Conservation (phyloP, 2,329 filamentous ascomycete genomes). For the Alternaria solani region DNA sequence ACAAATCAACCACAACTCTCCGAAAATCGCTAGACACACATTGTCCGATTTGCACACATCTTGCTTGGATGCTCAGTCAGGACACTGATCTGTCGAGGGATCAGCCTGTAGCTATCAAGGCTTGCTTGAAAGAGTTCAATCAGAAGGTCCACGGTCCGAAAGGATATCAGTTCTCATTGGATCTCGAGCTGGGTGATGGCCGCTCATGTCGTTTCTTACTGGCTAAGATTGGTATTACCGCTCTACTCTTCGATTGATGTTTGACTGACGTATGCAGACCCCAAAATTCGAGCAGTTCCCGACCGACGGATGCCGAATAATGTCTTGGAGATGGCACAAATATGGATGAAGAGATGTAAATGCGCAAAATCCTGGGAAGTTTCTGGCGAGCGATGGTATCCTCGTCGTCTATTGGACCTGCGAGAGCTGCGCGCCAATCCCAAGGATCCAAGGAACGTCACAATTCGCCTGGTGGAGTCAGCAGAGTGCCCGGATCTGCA, state of each 20-base stretch:
- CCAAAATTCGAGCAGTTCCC: neutral
- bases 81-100: slow-evolving; percentile 6
- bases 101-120: neutral
- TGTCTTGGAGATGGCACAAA: slow-evolving; percentile 11
- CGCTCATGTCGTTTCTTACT: slow-evolving; percentile 1
- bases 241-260: neutral
- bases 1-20: slow-evolving; percentile 12
- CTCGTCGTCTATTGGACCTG: slow-evolving; percentile 14
- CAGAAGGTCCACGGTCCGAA: neutral
- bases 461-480: slow-evolving; percentile 7
- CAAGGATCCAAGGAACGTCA: neutral
- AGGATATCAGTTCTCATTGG: neutral
- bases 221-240: neutral
- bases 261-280: neutral
- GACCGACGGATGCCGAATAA: slow-evolving; percentile 1
- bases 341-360: slow-evolving; percentile 22
- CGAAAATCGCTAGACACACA: slow-evolving; percentile 7
- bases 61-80: slow-evolving; percentile 6
- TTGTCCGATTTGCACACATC: slow-evolving; percentile 19
- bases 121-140: neutral
- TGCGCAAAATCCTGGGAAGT: slow-evolving; percentile 14
- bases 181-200: neutral
- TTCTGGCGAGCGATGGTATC: slow-evolving; percentile 11
- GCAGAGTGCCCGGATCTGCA: neutral
- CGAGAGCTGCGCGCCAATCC: neutral